Base-by-base conservation (phyloP, 192 early-diverging fungal genomes). In the Coemansia sp. region DNA sequence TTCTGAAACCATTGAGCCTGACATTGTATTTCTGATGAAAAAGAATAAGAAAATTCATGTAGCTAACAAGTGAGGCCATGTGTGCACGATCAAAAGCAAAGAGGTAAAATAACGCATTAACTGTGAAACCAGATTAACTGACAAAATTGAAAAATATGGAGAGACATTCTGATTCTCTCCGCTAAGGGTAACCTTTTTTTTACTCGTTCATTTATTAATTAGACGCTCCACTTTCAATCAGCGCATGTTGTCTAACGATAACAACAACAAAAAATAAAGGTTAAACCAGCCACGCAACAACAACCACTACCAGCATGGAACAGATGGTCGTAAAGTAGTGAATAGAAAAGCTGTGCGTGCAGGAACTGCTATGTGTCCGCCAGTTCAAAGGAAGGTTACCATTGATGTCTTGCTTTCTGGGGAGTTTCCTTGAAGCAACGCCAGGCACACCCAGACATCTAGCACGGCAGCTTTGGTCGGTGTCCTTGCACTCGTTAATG, bases 381-480 rank as follows among this genome's bases (percentile, higher is more conserved):
- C 79, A 81, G 38, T 76, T 76, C 19, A 76, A 52, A 2, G 79
- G 79, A 19, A 81, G 60, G 23, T 73, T 73, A 0, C 79, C 74
- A 44, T 48, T 69, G 12, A 70, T 73, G 37, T 81, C 79, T 48
- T 76, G 70, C 40, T 75, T 81, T 3, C 79, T 48, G 9, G 73
- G 79, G 59, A 58, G 47, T 39, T 72, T 73, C 39, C 74, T 71
- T 19, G 70, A 60, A 18, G 79, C 79, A 38, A 70, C 74, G 13
- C 79, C 79, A 32, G 79, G 79, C 6, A 76, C 79, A 0, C 79
- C 79, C 63, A 81, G 52, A 42, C 79, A 81, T n/a, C 74, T 56
- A 7, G 79, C 79, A 0, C 68, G 67, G 56, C 79, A 81, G 57
- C 79, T 73, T 62, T 76, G 79, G 19, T 81, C 79, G 1, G 73